Evolutionary conservation across 768 basidiomycete genomes (phyloP), one percentile per base, ranked within the genome.

Genomic region (Amylocystis lapponica): DNA sequence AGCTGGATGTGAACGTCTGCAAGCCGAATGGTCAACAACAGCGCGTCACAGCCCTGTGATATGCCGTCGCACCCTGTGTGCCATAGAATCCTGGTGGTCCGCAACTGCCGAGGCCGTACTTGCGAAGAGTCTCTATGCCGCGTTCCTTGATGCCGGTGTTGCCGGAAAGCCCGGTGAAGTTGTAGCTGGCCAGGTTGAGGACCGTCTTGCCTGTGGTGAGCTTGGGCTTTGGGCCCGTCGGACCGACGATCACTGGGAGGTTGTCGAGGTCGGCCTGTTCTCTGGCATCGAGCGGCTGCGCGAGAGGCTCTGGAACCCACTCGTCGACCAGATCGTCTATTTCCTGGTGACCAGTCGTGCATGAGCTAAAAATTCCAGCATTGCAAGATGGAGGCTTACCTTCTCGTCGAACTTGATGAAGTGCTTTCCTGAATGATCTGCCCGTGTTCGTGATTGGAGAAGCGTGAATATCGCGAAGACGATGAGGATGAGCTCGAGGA

Each of bases 11-110:
- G 96, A 5, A 96, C 91, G 52, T 98, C 95, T 95, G 48, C 13
- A 13, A 40, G 30, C 13, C 23, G n/a, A n/a, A n/a, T n/a, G 11
- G 13, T 25, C 17, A 22, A 33, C 30, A n/a, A 39, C 29, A 27
- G 23, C 21, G 30, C 27, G 23, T 16, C 13, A 0, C 9, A n/a
- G 25, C 37, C 6, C 8, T 3, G 12, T 4, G 11, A 9, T 14
- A 23, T 17, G 12, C 5, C 17, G 41, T 30, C 34, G 20, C 48
- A 94, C 93, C 94, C 34, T 96, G 72, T 2, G 89, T 95, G 12
- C 95, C 95, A 61, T 98, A 98, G 69, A 99, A 99, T 10, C 93
- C 92, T 22, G 93, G 84, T 29, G 96, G 96, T 2, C 95, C 95
- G 57, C 96, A 99, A 49, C 86, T 88, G 7, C 94, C 95, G 2